phyloP scores from a whole-genome alignment of 1,284 basidiomycete species.

The Ganoderma boninense region DNA sequence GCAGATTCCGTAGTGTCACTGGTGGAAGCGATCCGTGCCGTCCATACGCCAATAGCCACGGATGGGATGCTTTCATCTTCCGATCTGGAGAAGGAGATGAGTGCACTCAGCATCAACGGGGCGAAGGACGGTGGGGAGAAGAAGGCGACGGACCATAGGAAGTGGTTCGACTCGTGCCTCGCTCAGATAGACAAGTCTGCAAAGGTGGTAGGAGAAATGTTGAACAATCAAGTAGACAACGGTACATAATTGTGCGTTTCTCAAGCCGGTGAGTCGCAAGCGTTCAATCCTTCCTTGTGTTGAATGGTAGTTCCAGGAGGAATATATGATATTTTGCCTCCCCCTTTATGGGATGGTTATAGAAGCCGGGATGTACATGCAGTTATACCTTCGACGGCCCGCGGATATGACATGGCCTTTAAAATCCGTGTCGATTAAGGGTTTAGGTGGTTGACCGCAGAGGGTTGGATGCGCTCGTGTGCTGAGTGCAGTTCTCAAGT shows the following conservation, averaged over 20 bases:
- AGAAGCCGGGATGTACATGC: background rate
- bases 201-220: slow-evolving; percentile 27
- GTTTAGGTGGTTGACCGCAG: background rate
- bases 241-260: slow-evolving; percentile 17
- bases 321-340: background rate
- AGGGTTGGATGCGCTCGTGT: background rate
- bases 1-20: slow-evolving; percentile 49
- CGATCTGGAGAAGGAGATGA: slow-evolving; percentile 46
- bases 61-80: slow-evolving; percentile 32
- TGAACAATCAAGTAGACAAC: slow-evolving; percentile 23
- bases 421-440: background rate
- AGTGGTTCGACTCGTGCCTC: slow-evolving; percentile 72
- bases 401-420: background rate
- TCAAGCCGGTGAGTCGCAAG: background rate
- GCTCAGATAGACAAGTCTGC: slow-evolving; percentile 55
- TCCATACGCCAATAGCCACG: slow-evolving; percentile 44
- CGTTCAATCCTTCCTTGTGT: background rate
- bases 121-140: slow-evolving; percentile 38
- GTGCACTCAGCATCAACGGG: slow-evolving; percentile 39
- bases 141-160: slow-evolving; percentile 39
- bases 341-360: background rate
- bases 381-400: background rate
- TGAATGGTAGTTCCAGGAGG: background rate
- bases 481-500: background rate
- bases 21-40: slow-evolving; percentile 43